A percentile compares a stretch with the other conserved stretches of the same genome.
phyloP scores from a whole-genome alignment of 331 rosid species.

The Stylosanthes scabra region DNA sequence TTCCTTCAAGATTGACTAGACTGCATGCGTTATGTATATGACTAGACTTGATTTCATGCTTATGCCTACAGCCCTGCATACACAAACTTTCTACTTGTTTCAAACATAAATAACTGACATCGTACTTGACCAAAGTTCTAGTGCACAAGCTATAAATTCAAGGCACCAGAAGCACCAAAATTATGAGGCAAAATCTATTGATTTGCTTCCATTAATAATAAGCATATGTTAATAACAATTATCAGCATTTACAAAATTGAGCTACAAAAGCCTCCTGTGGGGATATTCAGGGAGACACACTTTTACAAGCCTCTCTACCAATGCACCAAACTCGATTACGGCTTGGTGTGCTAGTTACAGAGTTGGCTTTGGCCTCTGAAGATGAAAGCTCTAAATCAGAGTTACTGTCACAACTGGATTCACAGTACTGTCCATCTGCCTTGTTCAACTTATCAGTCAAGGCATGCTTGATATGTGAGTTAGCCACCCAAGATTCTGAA shows the following conservation, averaged over 20 bases:
- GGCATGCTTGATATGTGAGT: constrained; percentile 41
- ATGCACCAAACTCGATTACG: constrained; percentile 55
- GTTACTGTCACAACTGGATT: constrained; percentile 34
- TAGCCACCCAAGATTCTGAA: constrained; percentile 37
- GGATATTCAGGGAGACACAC: constrained; percentile 51
- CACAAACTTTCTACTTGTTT: not conserved
- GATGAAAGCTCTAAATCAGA: constrained; percentile 41
- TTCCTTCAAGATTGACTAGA: constrained; percentile 1
- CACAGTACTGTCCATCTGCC: constrained; percentile 23
- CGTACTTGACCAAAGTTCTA: no score
- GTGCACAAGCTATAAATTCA: no score
- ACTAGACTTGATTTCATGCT: not conserved
- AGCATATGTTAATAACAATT: constrained; percentile 2
- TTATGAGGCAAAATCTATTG: constrained; percentile 38
- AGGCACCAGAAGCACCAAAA: no score
- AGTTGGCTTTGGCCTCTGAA: constrained; percentile 39
- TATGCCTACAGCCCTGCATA: not conserved
- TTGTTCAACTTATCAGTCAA: constrained; percentile 43
- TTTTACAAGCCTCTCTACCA: constrained; percentile 54
- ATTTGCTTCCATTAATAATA: constrained; percentile 38
- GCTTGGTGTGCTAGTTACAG: constrained; percentile 51
- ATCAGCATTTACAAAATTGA: constrained; percentile 39
- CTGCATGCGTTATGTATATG: not conserved
- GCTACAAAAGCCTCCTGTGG: constrained; percentile 37
- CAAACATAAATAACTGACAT: not conserved